Base-by-base conservation (phyloP, 768 basidiomycete species). In the Paxillus rubicundulus region DNA sequence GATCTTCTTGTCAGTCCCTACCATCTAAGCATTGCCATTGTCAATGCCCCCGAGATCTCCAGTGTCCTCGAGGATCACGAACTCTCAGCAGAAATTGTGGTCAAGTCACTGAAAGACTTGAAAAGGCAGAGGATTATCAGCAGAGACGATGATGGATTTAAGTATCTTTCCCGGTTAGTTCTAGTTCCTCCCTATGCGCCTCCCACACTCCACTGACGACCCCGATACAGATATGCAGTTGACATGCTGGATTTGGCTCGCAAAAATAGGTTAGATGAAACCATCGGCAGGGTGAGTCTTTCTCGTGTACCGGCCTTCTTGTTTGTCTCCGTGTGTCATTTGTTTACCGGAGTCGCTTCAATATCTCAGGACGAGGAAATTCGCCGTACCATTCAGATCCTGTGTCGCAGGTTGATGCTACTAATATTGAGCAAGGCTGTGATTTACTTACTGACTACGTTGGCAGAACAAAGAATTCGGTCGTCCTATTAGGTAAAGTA, bases 181-280 rank as follows among this genome's bases (percentile, higher is more conserved):
- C 12, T 20, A 10, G 5, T 44, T 44, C n/a, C 5, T 18, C 8
- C 38, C 45, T 28, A 28, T 12, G 42, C 13, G 17, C 38, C 20
- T 13, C 13, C 27, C 9, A n/a, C 40, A 40, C 18, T 42, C 12
- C 30, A 27, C 20, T 24, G 16, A 13, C 18, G 9, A 24, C 38
- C 27, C 6, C 37, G 37, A 47, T 20, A 46, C n/a, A 53, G 52
- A 33, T 53, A 28, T 17, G 45, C 52, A 4, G 44, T 33, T 21
- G 52, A 53, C 30, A 53, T 53, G 52, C 33, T 53, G 33, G 52
- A 46, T 20, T 38, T 53, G 45, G 52, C 52, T 24, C 45, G 42
- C 20, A 28, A 20, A 5, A 37, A 39, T 6, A 53, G 47, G 46
- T 33, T 47, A 4, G 52, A 53, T 32, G 52, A 53, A 17, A 53